Evolutionary conservation across 495 filamentous ascomycete species (phyloP).

Genomic region (Hyaloscypha finlandica): DNA sequence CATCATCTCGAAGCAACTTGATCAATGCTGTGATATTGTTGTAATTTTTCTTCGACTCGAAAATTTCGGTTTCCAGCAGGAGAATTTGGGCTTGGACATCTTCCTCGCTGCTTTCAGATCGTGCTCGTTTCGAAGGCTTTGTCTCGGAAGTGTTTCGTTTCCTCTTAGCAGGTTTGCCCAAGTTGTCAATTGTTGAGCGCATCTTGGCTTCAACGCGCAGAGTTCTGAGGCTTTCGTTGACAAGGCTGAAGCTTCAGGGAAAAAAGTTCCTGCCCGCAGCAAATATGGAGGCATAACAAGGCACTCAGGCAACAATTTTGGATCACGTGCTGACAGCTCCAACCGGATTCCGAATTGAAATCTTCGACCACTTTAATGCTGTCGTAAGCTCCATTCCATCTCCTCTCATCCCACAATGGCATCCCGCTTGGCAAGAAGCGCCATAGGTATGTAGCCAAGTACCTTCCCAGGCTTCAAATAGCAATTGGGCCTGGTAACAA

Average conservation of each 20-base stretch:
- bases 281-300: conserved; percentile 3
- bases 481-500: conserved; percentile 29
- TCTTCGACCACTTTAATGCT: conserved; percentile 22
- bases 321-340: conserved; percentile 23
- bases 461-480: conserved; percentile 3
- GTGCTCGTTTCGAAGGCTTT: conserved; percentile 41
- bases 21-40: conserved; percentile 86
- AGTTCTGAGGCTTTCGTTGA: conserved; percentile 6
- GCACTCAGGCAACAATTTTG: conserved; percentile 11
- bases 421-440: conserved; percentile 89
- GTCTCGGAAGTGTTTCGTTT: conserved; percentile 42
- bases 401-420: conserved; percentile 76
- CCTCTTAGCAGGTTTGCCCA: conserved; percentile 39
- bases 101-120: conserved; percentile 45
- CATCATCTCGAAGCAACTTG: conserved; percentile 49
- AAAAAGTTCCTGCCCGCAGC: conserved; percentile 7
- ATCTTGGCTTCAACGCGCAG: conserved; percentile 12
- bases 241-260: conserved; percentile 10
- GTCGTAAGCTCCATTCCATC: conserved; percentile 37
- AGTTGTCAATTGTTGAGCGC: conserved; percentile 15
- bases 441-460: conserved; percentile 70
- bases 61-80: conserved; percentile 72
- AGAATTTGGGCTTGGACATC: conserved; percentile 61
- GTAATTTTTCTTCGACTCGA: conserved; percentile 84
- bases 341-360: conserved; percentile 26